A percentile compares a stretch with the other conserved stretches of the same genome.
Conservation (phyloP, 192 early-diverging fungal species). For the Entomortierella beljakovae region DNA sequence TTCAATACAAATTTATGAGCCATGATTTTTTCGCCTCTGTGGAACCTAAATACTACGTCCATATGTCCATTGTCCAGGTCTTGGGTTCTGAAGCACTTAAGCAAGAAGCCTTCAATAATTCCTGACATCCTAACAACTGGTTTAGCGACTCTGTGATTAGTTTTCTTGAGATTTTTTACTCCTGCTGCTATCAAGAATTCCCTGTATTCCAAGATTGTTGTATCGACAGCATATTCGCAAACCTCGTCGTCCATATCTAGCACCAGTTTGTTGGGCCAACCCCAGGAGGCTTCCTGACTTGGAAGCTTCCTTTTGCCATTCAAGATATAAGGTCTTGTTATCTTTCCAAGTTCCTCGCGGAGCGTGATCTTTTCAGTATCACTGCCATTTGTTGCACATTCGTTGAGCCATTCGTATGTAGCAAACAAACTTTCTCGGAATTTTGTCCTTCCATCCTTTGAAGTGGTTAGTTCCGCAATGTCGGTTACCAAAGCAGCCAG, state of each 20-base stretch:
- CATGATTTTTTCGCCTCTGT: not conserved
- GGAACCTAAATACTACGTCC: constrained; percentile 29
- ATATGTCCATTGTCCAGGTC: constrained; percentile 22
- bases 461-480: too few species aligned
- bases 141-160: not conserved
- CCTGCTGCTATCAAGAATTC: constrained; percentile 17
- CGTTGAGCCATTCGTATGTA: constrained; percentile 2
- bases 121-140: not conserved
- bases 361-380: not conserved
- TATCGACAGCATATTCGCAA: not conserved
- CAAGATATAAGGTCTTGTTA: constrained; percentile 23
- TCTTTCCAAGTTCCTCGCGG: not conserved
- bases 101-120: constrained; percentile 5
- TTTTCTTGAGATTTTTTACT: constrained; percentile 7
- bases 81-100: constrained; percentile 17
- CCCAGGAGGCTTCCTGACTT: not conserved
- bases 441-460: too few species aligned
- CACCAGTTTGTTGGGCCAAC: constrained; percentile 17
- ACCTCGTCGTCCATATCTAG: constrained; percentile 20
- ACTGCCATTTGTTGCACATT: not conserved
- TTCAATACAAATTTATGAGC: constrained; percentile 31
- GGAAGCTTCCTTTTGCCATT: constrained; percentile 19
- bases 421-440: not conserved
- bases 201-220: not conserved
- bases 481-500: too few species aligned